These are phyloP conservation scores for Pezicula radicicola DNA, from an alignment of 2,329 filamentous ascomycete species.

Conservation along the genomic window DNA sequence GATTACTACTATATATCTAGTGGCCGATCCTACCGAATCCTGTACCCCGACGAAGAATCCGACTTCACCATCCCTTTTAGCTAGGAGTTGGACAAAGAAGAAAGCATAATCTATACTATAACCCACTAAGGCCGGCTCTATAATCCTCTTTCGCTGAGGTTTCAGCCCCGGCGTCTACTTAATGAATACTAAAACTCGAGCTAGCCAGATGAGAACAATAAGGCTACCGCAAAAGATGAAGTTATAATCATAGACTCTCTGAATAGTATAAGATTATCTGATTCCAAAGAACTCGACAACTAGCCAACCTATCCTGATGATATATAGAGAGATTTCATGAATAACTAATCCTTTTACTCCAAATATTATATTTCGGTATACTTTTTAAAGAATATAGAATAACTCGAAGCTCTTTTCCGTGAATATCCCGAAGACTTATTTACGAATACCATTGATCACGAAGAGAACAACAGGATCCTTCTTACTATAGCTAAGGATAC, in stretches of 20 bases:
- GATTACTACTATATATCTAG: conserved; percentile 5
- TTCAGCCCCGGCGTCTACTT: not conserved
- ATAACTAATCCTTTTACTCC: not conserved
- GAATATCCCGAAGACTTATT: too few species aligned
- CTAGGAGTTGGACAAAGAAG: conserved; percentile 8
- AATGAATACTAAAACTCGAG: not conserved
- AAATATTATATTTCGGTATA: conserved; percentile 1
- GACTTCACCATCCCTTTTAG: conserved; percentile 8
- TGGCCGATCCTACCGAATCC: conserved; percentile 7
- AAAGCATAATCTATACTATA: conserved; percentile 3
- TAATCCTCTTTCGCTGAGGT: not conserved
- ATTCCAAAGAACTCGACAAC: conserved; percentile 1
- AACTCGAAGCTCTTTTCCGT: not conserved
- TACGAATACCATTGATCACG: too few species aligned
- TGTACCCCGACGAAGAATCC: conserved; percentile 8
- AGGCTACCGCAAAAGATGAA: conserved; percentile 1
- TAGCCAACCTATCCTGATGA: not conserved
- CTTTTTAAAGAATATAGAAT: not conserved
- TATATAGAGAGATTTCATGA: conserved; percentile 1
- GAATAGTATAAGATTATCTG: not conserved
- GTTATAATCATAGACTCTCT: not conserved
- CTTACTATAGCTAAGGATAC: too few species aligned
- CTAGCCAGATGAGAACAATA: not conserved
- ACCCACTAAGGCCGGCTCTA: too few species aligned
- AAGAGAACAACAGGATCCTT: too few species aligned